These are phyloP conservation scores for Hirschioporus abietinus DNA, from an alignment of 768 basidiomycete species.

Conservation along the genomic window DNA sequence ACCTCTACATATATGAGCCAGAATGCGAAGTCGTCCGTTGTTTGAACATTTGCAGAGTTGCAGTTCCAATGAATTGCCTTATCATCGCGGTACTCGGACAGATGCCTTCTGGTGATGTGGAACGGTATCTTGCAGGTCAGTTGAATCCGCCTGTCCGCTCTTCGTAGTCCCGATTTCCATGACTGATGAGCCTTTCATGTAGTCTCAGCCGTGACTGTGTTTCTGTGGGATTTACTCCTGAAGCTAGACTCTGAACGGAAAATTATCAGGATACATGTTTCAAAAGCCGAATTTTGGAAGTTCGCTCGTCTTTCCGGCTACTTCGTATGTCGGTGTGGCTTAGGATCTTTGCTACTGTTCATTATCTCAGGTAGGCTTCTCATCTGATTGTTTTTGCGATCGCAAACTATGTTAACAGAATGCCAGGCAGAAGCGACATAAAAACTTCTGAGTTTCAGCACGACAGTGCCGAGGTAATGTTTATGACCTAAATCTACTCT, in stretches of 20 bases:
- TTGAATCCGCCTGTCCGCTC: not conserved
- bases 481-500: too few species aligned
- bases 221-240: not conserved
- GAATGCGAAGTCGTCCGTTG: too few species aligned
- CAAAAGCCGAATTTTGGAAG: not conserved
- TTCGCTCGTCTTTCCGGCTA: not conserved
- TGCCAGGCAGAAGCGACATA: not conserved
- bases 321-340: not conserved
- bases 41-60: not conserved
- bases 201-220: not conserved
- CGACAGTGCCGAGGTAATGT: too few species aligned
- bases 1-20: too few species aligned
- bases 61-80: not conserved
- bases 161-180: not conserved
- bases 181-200: not conserved
- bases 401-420: not conserved
- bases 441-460: not conserved
- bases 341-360: not conserved
- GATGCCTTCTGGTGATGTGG: not conserved
- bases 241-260: not conserved
- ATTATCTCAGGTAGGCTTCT: not conserved
- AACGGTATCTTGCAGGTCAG: not conserved
- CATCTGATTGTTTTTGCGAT: not conserved
- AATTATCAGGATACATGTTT: not conserved
- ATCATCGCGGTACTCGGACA: not conserved